Base-by-base conservation (phyloP, 2,329 filamentous ascomycete genomes). In the Bipolaris cookei region DNA sequence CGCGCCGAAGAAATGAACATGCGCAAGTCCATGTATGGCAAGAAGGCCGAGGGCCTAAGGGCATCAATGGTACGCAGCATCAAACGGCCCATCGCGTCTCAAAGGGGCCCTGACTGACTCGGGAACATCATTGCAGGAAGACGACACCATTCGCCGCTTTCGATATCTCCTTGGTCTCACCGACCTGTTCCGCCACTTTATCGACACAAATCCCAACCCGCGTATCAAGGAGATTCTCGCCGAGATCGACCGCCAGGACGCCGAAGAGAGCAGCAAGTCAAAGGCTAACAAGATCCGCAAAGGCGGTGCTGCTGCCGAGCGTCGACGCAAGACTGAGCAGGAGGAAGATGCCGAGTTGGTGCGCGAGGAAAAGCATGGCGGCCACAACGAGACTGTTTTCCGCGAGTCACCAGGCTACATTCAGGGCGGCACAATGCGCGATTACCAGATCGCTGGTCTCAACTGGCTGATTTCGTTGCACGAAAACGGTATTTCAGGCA, bases 391-490 rank as follows among this genome's bases (percentile, higher is more conserved):
- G 74, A 88, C 75, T 1, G 64, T 97, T 34, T 99, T 99, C 78
- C 88, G 94, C 59, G 95, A 98, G 59, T 98, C 94, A 2, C 95
- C 95, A 11, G 79, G 88, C n/a, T 99, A 91, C 74, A 88, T 99
- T 62, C 80, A 96, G 14, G 90, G 83, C 51, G 88, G 95, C 42
- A 82, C 86, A 55, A 97, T 99, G 92, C 88, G 95, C 73, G 95
- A 99, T 77, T 99, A 99, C 78, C 95, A 99, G 77, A 83, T 99
- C 67, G 90, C 91, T 32, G 95, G 95, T 65, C 83, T 99, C 65
- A 99, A 99, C 77, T 99, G 95, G 95, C 85, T 99, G 43, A 92
- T 99, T 67, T 98, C 93, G 11, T 84, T 99, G 5, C 95, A 99
- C 71, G 95, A 99, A 78, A 99, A 99, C 71, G 95, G 95, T 81